Conservation (phyloP, 306 rosid species). For the Lathyrus tuberosus region DNA sequence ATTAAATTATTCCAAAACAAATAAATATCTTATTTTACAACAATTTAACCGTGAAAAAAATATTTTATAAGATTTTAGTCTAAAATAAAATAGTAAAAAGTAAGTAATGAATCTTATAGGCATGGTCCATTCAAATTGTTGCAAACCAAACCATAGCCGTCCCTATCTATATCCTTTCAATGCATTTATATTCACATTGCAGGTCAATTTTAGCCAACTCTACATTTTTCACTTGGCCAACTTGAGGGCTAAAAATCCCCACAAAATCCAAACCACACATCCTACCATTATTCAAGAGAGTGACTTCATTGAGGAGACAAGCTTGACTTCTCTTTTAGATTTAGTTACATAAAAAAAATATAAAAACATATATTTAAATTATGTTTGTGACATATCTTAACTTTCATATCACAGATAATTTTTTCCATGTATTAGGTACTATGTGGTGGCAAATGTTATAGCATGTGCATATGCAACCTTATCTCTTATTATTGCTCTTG, state of each 20-base stretch:
- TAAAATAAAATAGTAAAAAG: too few species aligned
- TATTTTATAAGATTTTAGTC: too few species aligned
- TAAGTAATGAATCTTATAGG: too few species aligned
- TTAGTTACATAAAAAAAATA: too few species aligned
- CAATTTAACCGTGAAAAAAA: too few species aligned
- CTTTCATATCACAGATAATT: too few species aligned
- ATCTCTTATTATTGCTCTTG: conserved; percentile 42
- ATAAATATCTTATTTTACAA: too few species aligned
- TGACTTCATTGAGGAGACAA: not conserved
- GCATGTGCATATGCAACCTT: conserved; percentile 62
- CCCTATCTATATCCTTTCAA: not conserved
- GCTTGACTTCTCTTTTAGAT: too few species aligned
- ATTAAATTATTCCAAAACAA: too few species aligned
- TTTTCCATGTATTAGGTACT: conserved; percentile 49
- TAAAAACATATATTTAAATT: too few species aligned
- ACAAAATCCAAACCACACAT: not conserved
- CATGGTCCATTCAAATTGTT: not conserved
- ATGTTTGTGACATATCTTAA: too few species aligned
- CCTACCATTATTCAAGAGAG: not conserved
- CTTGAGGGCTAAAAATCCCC: not conserved
- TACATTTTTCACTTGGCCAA: not conserved
- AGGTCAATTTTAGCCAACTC: not conserved
- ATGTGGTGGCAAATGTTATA: conserved; percentile 59
- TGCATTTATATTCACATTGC: not conserved
- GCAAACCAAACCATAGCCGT: not conserved